Evolutionary conservation across 2,329 filamentous ascomycete species (phyloP).

Genomic region (Exophiala aquamarina): DNA sequence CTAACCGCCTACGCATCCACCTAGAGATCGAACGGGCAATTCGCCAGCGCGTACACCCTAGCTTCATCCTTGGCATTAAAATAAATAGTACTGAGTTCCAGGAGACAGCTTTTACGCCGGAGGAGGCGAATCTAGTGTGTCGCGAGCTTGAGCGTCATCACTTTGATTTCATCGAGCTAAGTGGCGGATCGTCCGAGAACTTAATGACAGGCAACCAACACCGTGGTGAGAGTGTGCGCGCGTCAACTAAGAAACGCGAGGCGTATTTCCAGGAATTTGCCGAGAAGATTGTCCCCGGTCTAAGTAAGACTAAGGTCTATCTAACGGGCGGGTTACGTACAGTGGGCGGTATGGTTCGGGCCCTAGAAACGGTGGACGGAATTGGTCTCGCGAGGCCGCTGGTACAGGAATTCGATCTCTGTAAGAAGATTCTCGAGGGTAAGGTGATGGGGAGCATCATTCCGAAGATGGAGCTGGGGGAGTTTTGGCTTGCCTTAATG

Average conservation of each 20-base stretch:
- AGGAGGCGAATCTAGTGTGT: constrained; percentile 49
- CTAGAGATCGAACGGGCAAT: constrained; percentile 51
- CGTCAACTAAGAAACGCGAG: constrained; percentile 56
- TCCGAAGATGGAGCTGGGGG: constrained; percentile 46
- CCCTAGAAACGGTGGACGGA: constrained; percentile 57
- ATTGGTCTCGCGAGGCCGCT: constrained; percentile 58
- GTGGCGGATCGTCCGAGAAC: no score
- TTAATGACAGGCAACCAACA: neutral
- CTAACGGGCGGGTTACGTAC: constrained; percentile 60
- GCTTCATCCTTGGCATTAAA: constrained; percentile 55
- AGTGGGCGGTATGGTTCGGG: constrained; percentile 56
- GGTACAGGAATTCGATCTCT: constrained; percentile 47
- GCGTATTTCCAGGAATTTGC: constrained; percentile 63
- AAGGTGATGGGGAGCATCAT: constrained; percentile 49
- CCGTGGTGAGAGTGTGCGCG: constrained; percentile 50
- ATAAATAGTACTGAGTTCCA: constrained; percentile 61
- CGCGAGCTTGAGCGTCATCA: constrained; percentile 29
- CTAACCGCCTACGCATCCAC: constrained; percentile 65
- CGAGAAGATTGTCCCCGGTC: constrained; percentile 48
- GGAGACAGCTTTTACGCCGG: constrained; percentile 40
- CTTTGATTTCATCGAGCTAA: constrained; percentile 55
- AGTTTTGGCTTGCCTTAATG: constrained; percentile 51
- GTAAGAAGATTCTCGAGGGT: constrained; percentile 30
- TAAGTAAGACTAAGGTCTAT: constrained; percentile 56
- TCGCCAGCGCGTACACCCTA: constrained; percentile 22